phyloP scores from a whole-genome alignment of 208 protist species.

The Crithidia fasciculata region DNA sequence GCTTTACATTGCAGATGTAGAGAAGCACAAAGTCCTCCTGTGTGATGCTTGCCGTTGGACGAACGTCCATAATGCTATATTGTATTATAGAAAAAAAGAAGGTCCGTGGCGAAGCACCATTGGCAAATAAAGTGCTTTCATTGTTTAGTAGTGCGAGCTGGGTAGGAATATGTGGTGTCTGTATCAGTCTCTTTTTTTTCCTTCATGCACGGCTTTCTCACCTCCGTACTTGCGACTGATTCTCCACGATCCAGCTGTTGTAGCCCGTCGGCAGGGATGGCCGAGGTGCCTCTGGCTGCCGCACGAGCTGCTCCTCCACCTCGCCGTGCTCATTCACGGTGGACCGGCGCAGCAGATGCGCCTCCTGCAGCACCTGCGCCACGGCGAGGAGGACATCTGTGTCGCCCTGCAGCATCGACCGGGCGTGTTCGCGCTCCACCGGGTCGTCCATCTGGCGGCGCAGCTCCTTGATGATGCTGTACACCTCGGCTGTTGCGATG shows the following conservation, averaged over 20 bases:
- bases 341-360: slow-evolving; percentile 50
- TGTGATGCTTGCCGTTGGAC: no score
- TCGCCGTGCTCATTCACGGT: slow-evolving; percentile 41
- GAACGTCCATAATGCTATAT: no score
- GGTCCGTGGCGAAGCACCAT: background rate
- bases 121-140: no score
- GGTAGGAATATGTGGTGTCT: no score
- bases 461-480: slow-evolving; percentile 75
- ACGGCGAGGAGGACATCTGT: slow-evolving; percentile 66
- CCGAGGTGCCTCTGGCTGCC: slow-evolving; percentile 47
- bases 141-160: no score
- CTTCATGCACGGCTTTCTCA: background rate
- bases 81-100: no score
- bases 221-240: slow-evolving; percentile 4
- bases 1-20: no score
- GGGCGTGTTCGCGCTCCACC: slow-evolving; percentile 51
- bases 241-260: slow-evolving; percentile 63
- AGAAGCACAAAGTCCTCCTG: no score
- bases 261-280: slow-evolving; percentile 66
- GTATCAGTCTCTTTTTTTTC: slow-evolving; percentile 9
- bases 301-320: slow-evolving; percentile 54
- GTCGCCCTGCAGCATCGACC: slow-evolving; percentile 66
- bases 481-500: slow-evolving; percentile 60
- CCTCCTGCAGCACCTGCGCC: slow-evolving; percentile 74
- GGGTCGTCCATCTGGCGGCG: slow-evolving; percentile 65